Evolutionary conservation across 2,329 filamentous ascomycete genomes (phyloP).

Genomic region (Fusarium incarnatum): DNA sequence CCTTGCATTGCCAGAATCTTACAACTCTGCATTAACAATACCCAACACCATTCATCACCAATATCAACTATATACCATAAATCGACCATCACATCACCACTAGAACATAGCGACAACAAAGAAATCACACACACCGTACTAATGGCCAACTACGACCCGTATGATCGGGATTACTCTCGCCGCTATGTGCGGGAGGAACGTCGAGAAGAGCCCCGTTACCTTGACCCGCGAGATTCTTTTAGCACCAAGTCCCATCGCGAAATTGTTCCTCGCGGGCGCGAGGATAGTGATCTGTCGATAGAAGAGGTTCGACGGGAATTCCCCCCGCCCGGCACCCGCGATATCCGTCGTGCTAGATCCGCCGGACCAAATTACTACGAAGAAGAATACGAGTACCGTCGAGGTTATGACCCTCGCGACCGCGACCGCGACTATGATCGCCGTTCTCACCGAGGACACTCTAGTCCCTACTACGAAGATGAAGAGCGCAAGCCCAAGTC

Average conservation of each 20-base stretch:
- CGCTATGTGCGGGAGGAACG: conserved; percentile 67
- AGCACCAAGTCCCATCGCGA: conserved; percentile 63
- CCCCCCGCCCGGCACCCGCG: conserved; percentile 71
- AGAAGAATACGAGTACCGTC: conserved; percentile 60
- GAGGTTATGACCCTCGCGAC: conserved; percentile 62
- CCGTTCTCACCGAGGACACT: conserved; percentile 61
- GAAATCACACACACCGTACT: conserved; percentile 13
- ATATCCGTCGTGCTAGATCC: conserved; percentile 72
- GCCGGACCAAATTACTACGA: conserved; percentile 71
- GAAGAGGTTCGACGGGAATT: conserved; percentile 90
- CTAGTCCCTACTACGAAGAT: conserved; percentile 66
- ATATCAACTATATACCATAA: conserved; percentile 1
- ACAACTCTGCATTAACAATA: conserved; percentile 8
- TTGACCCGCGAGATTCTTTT: conserved; percentile 63
- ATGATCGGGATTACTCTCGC: conserved; percentile 63
- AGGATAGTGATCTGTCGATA: conserved; percentile 79
- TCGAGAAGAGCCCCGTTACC: conserved; percentile 64
- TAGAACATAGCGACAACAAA: conserved; percentile 10
- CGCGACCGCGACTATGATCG: conserved; percentile 56
- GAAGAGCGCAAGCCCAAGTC: conserved; percentile 64
- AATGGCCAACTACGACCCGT: conserved; percentile 65
- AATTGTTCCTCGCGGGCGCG: conserved; percentile 69
- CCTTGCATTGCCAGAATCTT: conserved; percentile 18
- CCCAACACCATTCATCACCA: background rate
- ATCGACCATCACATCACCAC: conserved; percentile 1